Percentiles rank a stretch among this genome's conserved stretches.
These are phyloP conservation scores for Metahyphopichia silvanorum DNA, from an alignment of 805 yeast species.

Conservation along the genomic window DNA sequence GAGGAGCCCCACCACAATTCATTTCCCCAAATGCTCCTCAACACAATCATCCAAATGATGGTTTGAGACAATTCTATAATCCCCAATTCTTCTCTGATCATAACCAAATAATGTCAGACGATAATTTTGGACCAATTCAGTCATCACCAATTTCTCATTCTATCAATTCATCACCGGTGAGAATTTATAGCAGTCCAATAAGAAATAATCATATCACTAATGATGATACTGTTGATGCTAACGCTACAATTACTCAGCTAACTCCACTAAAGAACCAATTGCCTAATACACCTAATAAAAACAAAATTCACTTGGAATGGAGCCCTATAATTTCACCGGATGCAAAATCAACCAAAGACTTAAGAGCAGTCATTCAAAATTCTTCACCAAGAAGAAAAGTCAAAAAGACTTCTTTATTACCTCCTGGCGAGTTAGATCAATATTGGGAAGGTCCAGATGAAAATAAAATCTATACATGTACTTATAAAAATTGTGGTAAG, in stretches of 20 bases:
- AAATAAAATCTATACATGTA: constrained; percentile 69
- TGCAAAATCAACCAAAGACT: constrained; percentile 19
- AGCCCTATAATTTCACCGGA: constrained; percentile 43
- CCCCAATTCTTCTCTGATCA: constrained; percentile 40
- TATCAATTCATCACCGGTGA: constrained; percentile 30
- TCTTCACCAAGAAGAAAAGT: constrained; percentile 46
- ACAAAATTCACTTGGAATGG: constrained; percentile 37
- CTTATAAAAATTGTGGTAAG: constrained; percentile 76
- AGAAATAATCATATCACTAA: constrained; percentile 11
- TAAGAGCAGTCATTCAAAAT: constrained; percentile 33
- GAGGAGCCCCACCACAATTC: background rate
- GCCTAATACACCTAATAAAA: constrained; percentile 34
- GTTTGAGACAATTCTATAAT: constrained; percentile 26
- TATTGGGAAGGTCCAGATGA: constrained; percentile 79
- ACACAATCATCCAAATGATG: constrained; percentile 3
- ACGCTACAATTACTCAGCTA: constrained; percentile 38
- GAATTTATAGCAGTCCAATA: constrained; percentile 18
- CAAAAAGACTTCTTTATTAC: constrained; percentile 65
- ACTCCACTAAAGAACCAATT: constrained; percentile 34
- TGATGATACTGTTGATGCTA: constrained; percentile 36
- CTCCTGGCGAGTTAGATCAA: constrained; percentile 85
- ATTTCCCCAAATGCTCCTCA: constrained; percentile 1
- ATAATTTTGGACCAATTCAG: constrained; percentile 11
- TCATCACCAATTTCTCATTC: constrained; percentile 23
- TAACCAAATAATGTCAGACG: constrained; percentile 5